Conservation (phyloP, 192 early-diverging fungal genomes). For the Jimgerdemannia lactiflua region DNA sequence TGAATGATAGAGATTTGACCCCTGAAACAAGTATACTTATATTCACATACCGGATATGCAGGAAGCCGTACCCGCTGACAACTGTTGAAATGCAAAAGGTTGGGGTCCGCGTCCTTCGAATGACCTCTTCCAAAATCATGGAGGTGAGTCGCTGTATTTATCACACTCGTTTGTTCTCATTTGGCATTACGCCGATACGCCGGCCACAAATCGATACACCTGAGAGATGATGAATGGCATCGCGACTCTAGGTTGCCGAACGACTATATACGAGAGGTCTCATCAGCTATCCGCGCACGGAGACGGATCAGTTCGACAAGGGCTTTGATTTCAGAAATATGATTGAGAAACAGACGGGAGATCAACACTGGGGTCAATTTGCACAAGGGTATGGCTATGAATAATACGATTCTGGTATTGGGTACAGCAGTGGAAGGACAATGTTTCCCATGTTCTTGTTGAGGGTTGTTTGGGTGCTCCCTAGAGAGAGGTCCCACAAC, state of each 20-base stretch:
- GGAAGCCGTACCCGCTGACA: constrained; percentile 89
- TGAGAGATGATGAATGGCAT: not conserved
- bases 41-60: constrained; percentile 13
- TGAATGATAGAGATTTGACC: not conserved
- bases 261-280: constrained; percentile 82
- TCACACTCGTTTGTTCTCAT: constrained; percentile 3
- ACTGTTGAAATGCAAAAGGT: constrained; percentile 93
- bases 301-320: constrained; percentile 87
- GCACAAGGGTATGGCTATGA: constrained; percentile 36
- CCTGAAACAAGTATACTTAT: not conserved
- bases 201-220: not conserved
- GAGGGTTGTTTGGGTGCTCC: no score
- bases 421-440: not conserved
- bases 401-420: not conserved
- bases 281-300: constrained; percentile 96
- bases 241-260: constrained; percentile 69
- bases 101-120: constrained; percentile 63
- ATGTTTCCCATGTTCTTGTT: no score
- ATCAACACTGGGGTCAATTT: constrained; percentile 38
- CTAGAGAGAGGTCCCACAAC: no score
- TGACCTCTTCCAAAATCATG: constrained; percentile 84
- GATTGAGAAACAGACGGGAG: constrained; percentile 58
- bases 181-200: not conserved
- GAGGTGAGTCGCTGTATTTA: constrained; percentile 30
- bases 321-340: constrained; percentile 67